Conservation (phyloP, 805 yeast species). For the Kregervanrija delftensis region DNA sequence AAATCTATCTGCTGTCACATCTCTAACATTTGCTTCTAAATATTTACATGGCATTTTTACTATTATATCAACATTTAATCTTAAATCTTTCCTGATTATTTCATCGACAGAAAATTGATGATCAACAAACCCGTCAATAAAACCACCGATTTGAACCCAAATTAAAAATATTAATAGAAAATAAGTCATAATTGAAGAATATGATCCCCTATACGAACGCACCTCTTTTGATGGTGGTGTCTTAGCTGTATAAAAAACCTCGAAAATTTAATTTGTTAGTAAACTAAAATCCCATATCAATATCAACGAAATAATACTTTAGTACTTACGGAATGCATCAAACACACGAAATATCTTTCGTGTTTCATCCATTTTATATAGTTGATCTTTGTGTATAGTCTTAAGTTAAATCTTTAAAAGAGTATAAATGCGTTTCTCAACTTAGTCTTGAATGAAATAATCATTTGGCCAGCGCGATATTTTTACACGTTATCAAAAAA, state of each 20-base stretch:
- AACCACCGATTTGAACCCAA: conserved; percentile 83
- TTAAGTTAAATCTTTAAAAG: no score
- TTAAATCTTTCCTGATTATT: conserved; percentile 47
- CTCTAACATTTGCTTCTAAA: conserved; percentile 70
- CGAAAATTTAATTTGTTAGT: background rate
- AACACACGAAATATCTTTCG: conserved; percentile 36
- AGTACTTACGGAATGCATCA: conserved; percentile 62
- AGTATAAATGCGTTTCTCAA: no score
- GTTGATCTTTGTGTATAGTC: no score
- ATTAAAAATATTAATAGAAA: conserved; percentile 57
- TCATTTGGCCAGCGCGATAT: no score
- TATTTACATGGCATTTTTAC: conserved; percentile 80
- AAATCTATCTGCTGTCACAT: conserved; percentile 68
- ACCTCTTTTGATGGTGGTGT: conserved; percentile 64
- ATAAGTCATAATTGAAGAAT: conserved; percentile 60
- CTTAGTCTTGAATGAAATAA: no score
- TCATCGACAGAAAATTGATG: conserved; percentile 73
- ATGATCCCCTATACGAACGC: conserved; percentile 71
- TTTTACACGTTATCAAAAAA: no score
- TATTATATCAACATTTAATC: conserved; percentile 70
- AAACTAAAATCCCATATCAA: background rate
- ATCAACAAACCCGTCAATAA: conserved; percentile 73
- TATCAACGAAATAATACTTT: background rate
- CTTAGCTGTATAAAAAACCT: conserved; percentile 42
- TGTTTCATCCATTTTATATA: conserved; percentile 17